Percentiles rank a stretch among this genome's conserved stretches.
Conservation (phyloP, 2,329 filamentous ascomycete genomes). For the Paracorniculantispora psalliotae region DNA sequence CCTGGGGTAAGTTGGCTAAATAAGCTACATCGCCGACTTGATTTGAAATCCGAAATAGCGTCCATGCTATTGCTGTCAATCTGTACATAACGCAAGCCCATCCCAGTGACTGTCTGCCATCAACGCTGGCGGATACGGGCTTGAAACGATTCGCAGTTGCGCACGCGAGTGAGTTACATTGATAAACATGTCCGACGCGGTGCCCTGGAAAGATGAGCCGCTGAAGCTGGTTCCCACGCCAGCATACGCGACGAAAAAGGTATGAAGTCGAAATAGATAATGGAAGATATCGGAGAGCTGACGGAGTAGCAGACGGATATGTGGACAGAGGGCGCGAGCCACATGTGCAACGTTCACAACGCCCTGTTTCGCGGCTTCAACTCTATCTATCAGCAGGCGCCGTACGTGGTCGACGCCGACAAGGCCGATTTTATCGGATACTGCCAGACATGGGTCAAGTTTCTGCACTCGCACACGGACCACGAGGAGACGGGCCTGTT, state of each 20-base stretch:
- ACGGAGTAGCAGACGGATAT: slow-evolving; percentile 21
- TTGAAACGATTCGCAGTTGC: background rate
- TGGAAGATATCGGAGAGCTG: slow-evolving; percentile 18
- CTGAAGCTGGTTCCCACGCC: background rate
- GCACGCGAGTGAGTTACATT: too few species aligned
- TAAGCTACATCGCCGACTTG: background rate
- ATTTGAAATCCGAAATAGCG: background rate
- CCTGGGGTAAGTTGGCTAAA: background rate
- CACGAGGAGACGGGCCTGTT: slow-evolving; percentile 49
- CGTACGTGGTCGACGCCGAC: slow-evolving; percentile 27
- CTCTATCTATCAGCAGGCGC: slow-evolving; percentile 30
- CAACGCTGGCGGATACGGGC: too few species aligned
- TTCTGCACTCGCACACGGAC: slow-evolving; percentile 49
- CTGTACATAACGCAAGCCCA: background rate
- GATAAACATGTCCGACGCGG: background rate
- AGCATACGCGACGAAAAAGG: background rate
- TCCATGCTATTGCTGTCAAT: background rate
- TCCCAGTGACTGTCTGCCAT: background rate
- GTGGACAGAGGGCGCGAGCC: slow-evolving; percentile 23
- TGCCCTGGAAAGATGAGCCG: background rate
- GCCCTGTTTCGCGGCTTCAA: slow-evolving; percentile 29
- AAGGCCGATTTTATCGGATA: slow-evolving; percentile 24
- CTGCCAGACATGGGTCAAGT: slow-evolving; percentile 42
- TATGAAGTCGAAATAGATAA: background rate
- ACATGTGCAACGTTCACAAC: slow-evolving; percentile 31